Evolutionary conservation across 1,284 basidiomycete species (phyloP).

Genomic region (Fereydounia khargensis): DNA sequence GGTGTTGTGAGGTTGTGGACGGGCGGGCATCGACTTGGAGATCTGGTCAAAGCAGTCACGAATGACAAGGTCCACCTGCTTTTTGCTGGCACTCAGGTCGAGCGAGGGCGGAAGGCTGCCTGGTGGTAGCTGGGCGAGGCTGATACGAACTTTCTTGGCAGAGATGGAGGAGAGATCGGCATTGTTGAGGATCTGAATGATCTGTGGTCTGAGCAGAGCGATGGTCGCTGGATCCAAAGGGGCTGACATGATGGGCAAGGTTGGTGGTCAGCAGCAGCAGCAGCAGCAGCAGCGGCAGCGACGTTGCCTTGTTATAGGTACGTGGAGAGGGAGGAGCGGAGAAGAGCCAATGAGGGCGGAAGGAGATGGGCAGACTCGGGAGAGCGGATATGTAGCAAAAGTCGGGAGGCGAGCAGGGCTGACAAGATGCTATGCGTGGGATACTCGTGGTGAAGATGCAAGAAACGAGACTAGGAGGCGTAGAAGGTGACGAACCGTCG

Average conservation of each 20-base stretch:
- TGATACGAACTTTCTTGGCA: constrained; percentile 43
- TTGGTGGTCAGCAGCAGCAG: neutral
- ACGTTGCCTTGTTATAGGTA: too few species aligned
- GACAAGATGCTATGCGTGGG: too few species aligned
- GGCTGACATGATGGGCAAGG: constrained; percentile 20
- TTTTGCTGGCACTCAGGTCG: constrained; percentile 45
- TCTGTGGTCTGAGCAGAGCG: constrained; percentile 36
- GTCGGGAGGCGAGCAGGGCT: neutral
- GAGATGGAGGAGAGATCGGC: constrained; percentile 48
- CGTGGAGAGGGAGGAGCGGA: neutral
- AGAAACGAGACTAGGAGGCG: too few species aligned
- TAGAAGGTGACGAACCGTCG: too few species aligned
- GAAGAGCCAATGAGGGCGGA: neutral
- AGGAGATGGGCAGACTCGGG: neutral
- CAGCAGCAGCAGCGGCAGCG: too few species aligned
- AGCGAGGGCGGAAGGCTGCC: constrained; percentile 28
- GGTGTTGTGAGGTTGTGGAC: constrained; percentile 13
- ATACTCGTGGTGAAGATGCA: too few species aligned
- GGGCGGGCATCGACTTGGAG: constrained; percentile 27
- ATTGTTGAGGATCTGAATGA: constrained; percentile 49
- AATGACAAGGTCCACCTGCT: constrained; percentile 45
- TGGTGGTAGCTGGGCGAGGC: constrained; percentile 35
- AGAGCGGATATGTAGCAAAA: neutral
- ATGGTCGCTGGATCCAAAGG: constrained; percentile 26
- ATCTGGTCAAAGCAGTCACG: constrained; percentile 49